Base-by-base conservation (phyloP, 2,329 filamentous ascomycete species). In the Hypoxylon sp. region DNA sequence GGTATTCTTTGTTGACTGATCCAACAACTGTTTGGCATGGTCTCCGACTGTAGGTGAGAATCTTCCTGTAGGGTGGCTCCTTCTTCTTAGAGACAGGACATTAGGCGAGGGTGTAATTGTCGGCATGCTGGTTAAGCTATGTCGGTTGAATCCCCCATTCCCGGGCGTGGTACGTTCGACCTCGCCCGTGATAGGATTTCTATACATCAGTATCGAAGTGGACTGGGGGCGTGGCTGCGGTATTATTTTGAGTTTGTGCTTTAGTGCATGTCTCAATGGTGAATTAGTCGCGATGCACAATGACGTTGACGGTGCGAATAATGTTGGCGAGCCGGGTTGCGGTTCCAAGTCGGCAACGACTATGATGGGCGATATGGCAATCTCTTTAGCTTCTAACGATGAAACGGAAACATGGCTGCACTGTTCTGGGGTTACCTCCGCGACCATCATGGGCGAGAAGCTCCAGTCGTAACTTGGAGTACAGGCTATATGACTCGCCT, bases 301-400 rank as follows among this genome's bases (percentile, higher is more conserved):
- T 24, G 31, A 8, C n/a, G 27, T 10, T 7, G 53, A 39, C 7
- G 58, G 24, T 46, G 54, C 19, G 51, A 48, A 47, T 2, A 69
- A 31, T 10, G 59, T 69, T 29, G 68, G 57, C 32, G 62, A 63
- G 19, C 53, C 65, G 2, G 65, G 51, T 46, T 47, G 64, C 2
- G 73, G 68, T 48, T 69, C 65, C 21, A 73, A 27, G 56, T 73
- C 63, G 10, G 71, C 71, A 1, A 75, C 68, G 0, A 75, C 68
- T 70, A 77, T 77, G n/a, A 76, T 66, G 4, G 73, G 69, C 6
- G 76, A 76, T 46, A 76, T 70, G 11, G 67, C 57, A 24, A 74
- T 66, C 27, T 67, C 48, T 19, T 62, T 59, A 1, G 56, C 67
- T 24, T 60, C 58, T 55, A 53, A 54, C 29, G 54, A 48, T 39